Conservation (phyloP, 2,329 filamentous ascomycete species). For the Paraphoma chrysanthemicola region DNA sequence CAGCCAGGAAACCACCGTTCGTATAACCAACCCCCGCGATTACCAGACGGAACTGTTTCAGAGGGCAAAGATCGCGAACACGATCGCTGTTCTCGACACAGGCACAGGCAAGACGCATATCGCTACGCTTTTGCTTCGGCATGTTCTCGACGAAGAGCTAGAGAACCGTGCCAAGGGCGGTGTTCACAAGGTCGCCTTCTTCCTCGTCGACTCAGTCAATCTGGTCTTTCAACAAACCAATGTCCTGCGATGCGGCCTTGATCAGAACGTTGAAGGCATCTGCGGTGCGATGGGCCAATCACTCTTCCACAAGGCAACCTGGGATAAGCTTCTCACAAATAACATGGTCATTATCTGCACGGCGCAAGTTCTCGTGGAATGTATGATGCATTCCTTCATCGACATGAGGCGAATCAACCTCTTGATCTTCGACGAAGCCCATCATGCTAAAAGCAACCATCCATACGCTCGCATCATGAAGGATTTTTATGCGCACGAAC, state of each 20-base stretch:
- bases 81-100: constrained; percentile 93
- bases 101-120: constrained; percentile 97
- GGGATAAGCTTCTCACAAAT: constrained; percentile 64
- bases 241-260: constrained; percentile 81
- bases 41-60: constrained; percentile 95
- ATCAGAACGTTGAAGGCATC: constrained; percentile 75
- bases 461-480: constrained; percentile 89
- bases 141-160: constrained; percentile 79
- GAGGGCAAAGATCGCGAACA: constrained; percentile 81
- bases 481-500: constrained; percentile 73
- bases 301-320: constrained; percentile 66
- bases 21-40: constrained; percentile 81
- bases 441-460: constrained; percentile 94
- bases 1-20: constrained; percentile 60
- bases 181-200: constrained; percentile 77
- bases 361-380: constrained; percentile 82
- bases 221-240: constrained; percentile 89
- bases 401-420: constrained; percentile 85
- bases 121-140: constrained; percentile 80
- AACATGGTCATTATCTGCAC: constrained; percentile 93
- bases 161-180: constrained; percentile 68
- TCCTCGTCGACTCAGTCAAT: constrained; percentile 88
- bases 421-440: constrained; percentile 93
- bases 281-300: constrained; percentile 73
- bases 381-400: constrained; percentile 79